These are phyloP conservation scores for Ascochyta fabae DNA, from an alignment of 2,329 filamentous ascomycete genomes.

Conservation along the genomic window DNA sequence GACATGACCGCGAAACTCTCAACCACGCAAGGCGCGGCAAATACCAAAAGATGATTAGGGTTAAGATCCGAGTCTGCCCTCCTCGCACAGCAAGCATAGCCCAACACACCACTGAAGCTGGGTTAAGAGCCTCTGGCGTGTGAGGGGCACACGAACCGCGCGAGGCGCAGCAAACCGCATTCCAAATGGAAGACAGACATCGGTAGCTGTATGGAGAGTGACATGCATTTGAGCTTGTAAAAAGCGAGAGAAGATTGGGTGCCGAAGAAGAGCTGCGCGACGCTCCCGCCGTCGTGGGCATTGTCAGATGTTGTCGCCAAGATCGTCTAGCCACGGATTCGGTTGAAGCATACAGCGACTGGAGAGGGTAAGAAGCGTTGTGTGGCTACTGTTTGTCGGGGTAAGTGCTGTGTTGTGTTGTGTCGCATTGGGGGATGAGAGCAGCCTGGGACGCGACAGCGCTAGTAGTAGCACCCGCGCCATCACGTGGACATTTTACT, in stretches of 20 bases:
- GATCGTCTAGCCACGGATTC: slow-evolving; percentile 2
- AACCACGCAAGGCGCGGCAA: slow-evolving; percentile 53
- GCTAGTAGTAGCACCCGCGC: neutral
- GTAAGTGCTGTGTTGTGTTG: slow-evolving; percentile 17
- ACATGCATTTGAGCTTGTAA: slow-evolving; percentile 60
- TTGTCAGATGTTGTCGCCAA: slow-evolving; percentile 35
- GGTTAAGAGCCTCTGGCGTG: slow-evolving; percentile 67
- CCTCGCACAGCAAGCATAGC: slow-evolving; percentile 51
- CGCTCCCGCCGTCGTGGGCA: slow-evolving; percentile 33
- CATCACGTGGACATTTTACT: neutral
- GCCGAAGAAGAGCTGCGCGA: slow-evolving; percentile 30
- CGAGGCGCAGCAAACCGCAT: slow-evolving; percentile 60
- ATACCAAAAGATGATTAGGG: slow-evolving; percentile 85
- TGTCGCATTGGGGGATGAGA: neutral
- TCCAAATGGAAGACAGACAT: slow-evolving; percentile 68
- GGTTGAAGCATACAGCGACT: slow-evolving; percentile 8
- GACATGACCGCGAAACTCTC: slow-evolving; percentile 60
- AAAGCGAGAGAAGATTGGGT: slow-evolving; percentile 44
- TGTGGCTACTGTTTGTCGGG: slow-evolving; percentile 23
- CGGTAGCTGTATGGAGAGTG: slow-evolving; percentile 83
- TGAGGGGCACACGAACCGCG: slow-evolving; percentile 51
- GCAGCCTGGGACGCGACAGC: slow-evolving; percentile 10
- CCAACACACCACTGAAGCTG: slow-evolving; percentile 59
- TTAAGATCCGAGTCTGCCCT: slow-evolving; percentile 89
- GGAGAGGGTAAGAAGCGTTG: slow-evolving; percentile 3